Conservation (phyloP, 106 monocot species). For the Gastrodia elata region DNA sequence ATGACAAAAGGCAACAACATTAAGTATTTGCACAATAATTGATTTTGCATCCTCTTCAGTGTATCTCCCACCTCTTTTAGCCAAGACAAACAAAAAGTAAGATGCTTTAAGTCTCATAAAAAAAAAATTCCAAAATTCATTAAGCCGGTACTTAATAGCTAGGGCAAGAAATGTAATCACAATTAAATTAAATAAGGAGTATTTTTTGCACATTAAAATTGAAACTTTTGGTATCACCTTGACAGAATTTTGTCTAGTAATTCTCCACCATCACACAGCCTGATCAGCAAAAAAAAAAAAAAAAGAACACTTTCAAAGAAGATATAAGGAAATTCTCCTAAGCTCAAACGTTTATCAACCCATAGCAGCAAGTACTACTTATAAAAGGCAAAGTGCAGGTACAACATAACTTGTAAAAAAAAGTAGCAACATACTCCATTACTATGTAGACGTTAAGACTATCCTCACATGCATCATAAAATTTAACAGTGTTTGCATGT, state of each 20-base stretch:
- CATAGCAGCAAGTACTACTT: not conserved
- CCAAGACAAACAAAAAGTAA: slow-evolving; percentile 8
- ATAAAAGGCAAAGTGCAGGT: not conserved
- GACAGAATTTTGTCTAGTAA: slow-evolving; percentile 71
- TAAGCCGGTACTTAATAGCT: not conserved
- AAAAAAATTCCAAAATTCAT: not conserved
- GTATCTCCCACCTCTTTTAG: slow-evolving; percentile 69
- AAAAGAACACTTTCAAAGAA: not conserved
- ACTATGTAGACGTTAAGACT: slow-evolving; percentile 60
- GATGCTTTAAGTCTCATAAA: not conserved
- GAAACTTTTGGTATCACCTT: slow-evolving; percentile 29
- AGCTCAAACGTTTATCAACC: not conserved
- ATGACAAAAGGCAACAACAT: slow-evolving; percentile 73
- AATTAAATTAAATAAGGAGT: not conserved
- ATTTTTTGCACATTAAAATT: not conserved
- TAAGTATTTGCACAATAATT: slow-evolving; percentile 62
- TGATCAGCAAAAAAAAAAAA: slow-evolving; percentile 15
- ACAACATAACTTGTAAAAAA: not conserved
- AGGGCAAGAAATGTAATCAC: not conserved
- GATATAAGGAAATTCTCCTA: not conserved
- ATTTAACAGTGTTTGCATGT: slow-evolving; percentile 56
- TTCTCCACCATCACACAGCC: slow-evolving; percentile 80
- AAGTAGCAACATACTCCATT: slow-evolving; percentile 57
- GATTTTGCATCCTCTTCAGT: slow-evolving; percentile 65
- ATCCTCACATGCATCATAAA: slow-evolving; percentile 80